Conservation (phyloP, 768 basidiomycete species). For the Tylopilus felleus region DNA sequence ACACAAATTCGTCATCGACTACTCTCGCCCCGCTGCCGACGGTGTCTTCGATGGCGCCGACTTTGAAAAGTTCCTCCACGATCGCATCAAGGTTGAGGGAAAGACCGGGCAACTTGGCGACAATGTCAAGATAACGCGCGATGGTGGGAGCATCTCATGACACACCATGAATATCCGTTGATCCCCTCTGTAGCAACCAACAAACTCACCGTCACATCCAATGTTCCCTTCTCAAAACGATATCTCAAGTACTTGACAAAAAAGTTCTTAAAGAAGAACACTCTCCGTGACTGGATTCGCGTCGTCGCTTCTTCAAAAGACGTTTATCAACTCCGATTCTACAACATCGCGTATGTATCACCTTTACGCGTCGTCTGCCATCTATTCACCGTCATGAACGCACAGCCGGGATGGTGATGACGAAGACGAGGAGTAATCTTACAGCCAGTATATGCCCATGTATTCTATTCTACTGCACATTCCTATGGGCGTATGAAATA, state of each 20-base stretch:
- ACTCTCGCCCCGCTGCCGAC: conserved; percentile 73
- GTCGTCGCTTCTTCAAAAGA: conserved; percentile 95
- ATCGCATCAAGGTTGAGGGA: conserved; percentile 90
- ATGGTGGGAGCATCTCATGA: conserved; percentile 52
- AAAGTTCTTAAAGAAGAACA: conserved; percentile 99
- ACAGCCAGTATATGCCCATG: not conserved
- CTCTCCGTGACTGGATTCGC: conserved; percentile 94
- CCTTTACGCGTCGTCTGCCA: too few species aligned
- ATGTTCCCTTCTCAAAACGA: conserved; percentile 90
- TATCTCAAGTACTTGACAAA: conserved; percentile 99
- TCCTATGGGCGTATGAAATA: conserved; percentile 3
- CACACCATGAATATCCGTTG: not conserved
- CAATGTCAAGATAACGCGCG: conserved; percentile 78
- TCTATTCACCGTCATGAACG: conserved; percentile 1
- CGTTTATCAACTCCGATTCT: conserved; percentile 92
- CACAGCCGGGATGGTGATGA: conserved; percentile 48
- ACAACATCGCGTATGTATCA: conserved; percentile 76
- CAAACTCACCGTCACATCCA: conserved; percentile 82
- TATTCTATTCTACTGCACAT: conserved; percentile 1
- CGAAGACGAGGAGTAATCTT: conserved; percentile 48
- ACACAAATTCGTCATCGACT: conserved; percentile 84
- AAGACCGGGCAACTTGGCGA: conserved; percentile 93
- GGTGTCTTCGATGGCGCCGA: conserved; percentile 59
- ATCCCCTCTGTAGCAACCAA: conserved; percentile 51
- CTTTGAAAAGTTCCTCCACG: conserved; percentile 87